Evolutionary conservation across 202 grass and related monocot genomes (phyloP), one percentile per base, ranked within the genome.

Genomic region (Brachypodium distachyon): DNA sequence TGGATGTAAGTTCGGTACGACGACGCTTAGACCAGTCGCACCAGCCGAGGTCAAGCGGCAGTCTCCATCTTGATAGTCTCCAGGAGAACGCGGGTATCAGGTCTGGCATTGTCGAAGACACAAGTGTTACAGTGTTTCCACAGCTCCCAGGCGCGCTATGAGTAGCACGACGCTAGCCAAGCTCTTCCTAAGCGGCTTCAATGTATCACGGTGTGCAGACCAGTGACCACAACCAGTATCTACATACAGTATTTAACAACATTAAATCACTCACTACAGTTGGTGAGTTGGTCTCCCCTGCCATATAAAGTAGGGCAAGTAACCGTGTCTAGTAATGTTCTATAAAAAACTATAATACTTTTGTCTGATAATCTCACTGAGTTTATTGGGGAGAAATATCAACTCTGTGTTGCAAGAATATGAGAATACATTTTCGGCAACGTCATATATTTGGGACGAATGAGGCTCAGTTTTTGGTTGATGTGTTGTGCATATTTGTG

Each of bases 401-500:
- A 55, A 3, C 21, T 83, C 33, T 28, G 22, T n/a, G 22, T 77
- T 62, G 55, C 36, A 28, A 42, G 23, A 50, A 42, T 70, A 65
- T 21, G 31, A 75, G 0, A 75, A 57, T 75, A 8, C 48, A 37
- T 57, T 61, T 50, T 22, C 12, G 25, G 6, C 23, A 40, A 60
- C 9, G 31, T 37, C 25, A 2, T 61, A 31, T 64, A 16, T 38
- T 63, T 52, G 9, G 46, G 26, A 37, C 17, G 13, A 72, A 36
- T 70, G 19, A 52, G 27, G 1, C 27, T 33, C 13, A 28, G 56
- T 32, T 32, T 18, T 37, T 77, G 51, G 51, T 39, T 72, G 47
- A 29, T 47, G 33, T 16, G 19, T 44, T 47, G 18, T 83, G 44
- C 61, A 63, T 19, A 49, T 52, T 70, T 91, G 63, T 58, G 12